Percentiles rank a stretch among this genome's conserved stretches.
These are phyloP conservation scores for Planoprotostelium fungivorum DNA, from an alignment of 78 protist genomes.

Conservation along the genomic window DNA sequence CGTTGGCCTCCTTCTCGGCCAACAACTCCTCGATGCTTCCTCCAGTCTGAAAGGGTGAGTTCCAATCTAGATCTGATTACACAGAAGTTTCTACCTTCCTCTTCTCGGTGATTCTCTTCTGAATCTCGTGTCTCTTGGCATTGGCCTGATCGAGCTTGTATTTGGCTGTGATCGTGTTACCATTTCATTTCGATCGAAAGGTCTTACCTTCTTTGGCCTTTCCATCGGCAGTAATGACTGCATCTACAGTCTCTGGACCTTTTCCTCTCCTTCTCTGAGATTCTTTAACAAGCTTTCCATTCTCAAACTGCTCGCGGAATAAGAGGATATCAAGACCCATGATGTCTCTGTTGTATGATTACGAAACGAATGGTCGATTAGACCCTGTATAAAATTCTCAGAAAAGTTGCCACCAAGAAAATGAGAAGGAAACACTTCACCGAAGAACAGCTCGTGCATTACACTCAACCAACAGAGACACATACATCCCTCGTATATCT, in stretches of 20 bases:
- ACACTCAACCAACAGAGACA: too few species aligned
- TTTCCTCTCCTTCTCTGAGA: slow-evolving; percentile 82
- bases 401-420: too few species aligned
- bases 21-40: slow-evolving; percentile 14
- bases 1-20: slow-evolving; percentile 27
- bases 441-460: too few species aligned
- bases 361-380: too few species aligned
- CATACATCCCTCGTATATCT: too few species aligned
- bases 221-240: slow-evolving; percentile 68
- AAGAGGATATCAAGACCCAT: slow-evolving; percentile 87
- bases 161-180: slow-evolving; percentile 10
- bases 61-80: neutral
- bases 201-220: slow-evolving; percentile 7
- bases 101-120: slow-evolving; percentile 28
- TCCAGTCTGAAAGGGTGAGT: neutral
- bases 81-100: slow-evolving; percentile 29
- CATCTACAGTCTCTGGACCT: slow-evolving; percentile 72
- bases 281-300: slow-evolving; percentile 88
- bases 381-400: too few species aligned
- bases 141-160: slow-evolving; percentile 23
- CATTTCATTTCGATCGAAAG: neutral
- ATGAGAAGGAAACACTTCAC: too few species aligned
- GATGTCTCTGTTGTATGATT: too few species aligned
- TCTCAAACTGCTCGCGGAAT: slow-evolving; percentile 86
- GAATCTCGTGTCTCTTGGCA: slow-evolving; percentile 17